phyloP scores from a whole-genome alignment of 768 basidiomycete species.

The Trichaptum fuscoviolaceum region DNA sequence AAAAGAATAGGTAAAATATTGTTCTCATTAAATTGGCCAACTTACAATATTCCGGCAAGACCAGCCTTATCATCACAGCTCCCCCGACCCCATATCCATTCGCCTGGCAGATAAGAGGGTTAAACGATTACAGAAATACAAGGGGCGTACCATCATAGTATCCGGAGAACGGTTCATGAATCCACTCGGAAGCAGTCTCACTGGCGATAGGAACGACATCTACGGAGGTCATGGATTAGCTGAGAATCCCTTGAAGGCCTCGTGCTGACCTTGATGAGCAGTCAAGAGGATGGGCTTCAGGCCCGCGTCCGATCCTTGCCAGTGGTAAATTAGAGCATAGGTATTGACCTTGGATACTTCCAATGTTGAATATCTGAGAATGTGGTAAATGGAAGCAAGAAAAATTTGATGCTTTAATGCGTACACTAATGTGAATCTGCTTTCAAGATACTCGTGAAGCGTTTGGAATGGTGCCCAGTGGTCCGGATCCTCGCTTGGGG shows the following conservation, averaged over 20 bases:
- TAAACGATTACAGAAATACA: neutral
- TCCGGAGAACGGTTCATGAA: slow-evolving; percentile 45
- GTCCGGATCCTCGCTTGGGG: slow-evolving; percentile 13
- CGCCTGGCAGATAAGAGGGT: slow-evolving; percentile 14
- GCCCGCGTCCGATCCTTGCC: slow-evolving; percentile 27
- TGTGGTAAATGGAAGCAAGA: neutral
- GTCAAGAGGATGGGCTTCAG: slow-evolving; percentile 31
- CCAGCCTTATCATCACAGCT: slow-evolving; percentile 39
- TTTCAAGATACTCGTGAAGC: slow-evolving; percentile 22
- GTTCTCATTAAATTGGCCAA: neutral
- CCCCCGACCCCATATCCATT: slow-evolving; percentile 46
- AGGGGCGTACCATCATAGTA: slow-evolving; percentile 28
- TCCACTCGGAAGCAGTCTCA: slow-evolving; percentile 40
- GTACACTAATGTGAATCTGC: neutral
- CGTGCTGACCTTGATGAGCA: slow-evolving; percentile 20
- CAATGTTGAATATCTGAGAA: slow-evolving; percentile 26
- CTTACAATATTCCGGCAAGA: slow-evolving; percentile 31
- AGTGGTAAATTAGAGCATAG: slow-evolving; percentile 33
- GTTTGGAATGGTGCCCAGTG: slow-evolving; percentile 26
- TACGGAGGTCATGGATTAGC: slow-evolving; percentile 3
- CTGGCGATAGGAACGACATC: slow-evolving; percentile 50
- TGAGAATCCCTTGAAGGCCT: no score
- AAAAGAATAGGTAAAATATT: neutral
- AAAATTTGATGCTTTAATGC: neutral
- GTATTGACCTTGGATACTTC: slow-evolving; percentile 33